Evolutionary conservation across 2,329 filamentous ascomycete species (phyloP), one percentile per base, ranked within the genome.

Genomic region (Aspergillus awamori): DNA sequence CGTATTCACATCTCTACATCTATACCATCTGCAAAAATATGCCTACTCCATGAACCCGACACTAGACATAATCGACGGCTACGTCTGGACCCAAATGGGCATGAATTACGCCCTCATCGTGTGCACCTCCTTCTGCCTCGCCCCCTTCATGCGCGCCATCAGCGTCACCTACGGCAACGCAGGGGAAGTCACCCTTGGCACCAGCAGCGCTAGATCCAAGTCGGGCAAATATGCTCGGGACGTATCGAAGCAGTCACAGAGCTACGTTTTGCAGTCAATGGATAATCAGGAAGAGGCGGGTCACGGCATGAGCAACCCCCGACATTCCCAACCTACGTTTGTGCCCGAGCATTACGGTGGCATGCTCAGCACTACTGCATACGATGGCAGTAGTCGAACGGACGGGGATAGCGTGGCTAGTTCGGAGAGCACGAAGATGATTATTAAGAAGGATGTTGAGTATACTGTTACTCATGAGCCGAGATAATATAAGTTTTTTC

Each of bases 361-460:
- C 3, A 17, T 20, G 5, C 15, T 28, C 47, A 49, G 15, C 2
- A 26, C 47, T 8, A 49, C 47, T 49, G 47, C 26, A 1, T 33
- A 33, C 47, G 47, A 49, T 26, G 47, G 47, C 1, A n/a, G 47
- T n/a, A 49, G 47, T 30, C 24, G 24, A 28, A 49, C 15, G 24
- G 60, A 59, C 5, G 28, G 56, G 17, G 53, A 55, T 15, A 62
- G 60, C 8, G 30, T 62, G 4, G 38, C 45, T 15, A 62, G 60
- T 36, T 53, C 54, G 10, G 57, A 51, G 2, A 62, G 60, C 20
- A 62, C 60, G 45, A 57, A 17, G 45, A 62, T 62, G 60, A 59
- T 62, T 20, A 62, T 62, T 13, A 55, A 59, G 36, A 62, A 62
- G 24, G 39, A 62, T 41, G 60, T 62, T 3, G 60, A 62, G 57